A percentile compares a stretch with the other conserved stretches of the same genome.
phyloP scores from a whole-genome alignment of 2,329 filamentous ascomycete genomes.

The Aspergillus aculeatinus region DNA sequence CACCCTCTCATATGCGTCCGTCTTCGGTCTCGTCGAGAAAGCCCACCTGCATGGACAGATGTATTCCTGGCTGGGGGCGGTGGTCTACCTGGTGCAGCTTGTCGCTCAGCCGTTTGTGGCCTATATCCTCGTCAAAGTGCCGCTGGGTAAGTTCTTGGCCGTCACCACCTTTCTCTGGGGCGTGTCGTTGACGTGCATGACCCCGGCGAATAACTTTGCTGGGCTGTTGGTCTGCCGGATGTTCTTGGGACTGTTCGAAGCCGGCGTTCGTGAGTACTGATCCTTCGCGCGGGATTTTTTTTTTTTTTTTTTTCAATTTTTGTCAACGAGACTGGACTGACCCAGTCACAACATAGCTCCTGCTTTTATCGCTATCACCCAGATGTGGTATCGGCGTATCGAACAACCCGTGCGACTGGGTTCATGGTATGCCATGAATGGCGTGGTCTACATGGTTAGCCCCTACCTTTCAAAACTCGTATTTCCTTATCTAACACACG shows the following conservation, averaged over 20 bases:
- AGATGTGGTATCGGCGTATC: slow-evolving; percentile 56
- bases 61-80: slow-evolving; percentile 53
- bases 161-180: slow-evolving; percentile 54
- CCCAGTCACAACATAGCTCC: slow-evolving; percentile 40
- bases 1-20: slow-evolving; percentile 60
- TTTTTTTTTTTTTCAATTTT: too few relatives aligned
- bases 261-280: slow-evolving; percentile 34
- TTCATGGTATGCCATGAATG: slow-evolving; percentile 58
- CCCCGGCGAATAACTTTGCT: slow-evolving; percentile 52
- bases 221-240: slow-evolving; percentile 54
- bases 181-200: slow-evolving; percentile 53
- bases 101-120: slow-evolving; percentile 54
- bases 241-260: slow-evolving; percentile 59
- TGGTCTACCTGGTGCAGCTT: slow-evolving; percentile 57
- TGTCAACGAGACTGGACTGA: not conserved
- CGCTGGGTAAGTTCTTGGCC: slow-evolving; percentile 60
- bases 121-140: slow-evolving; percentile 59
- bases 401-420: slow-evolving; percentile 53
- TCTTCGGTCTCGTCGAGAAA: slow-evolving; percentile 63
- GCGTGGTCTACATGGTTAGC: slow-evolving; percentile 52
- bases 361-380: slow-evolving; percentile 53
- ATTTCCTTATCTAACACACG: not conserved
- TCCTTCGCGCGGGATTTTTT: too few relatives aligned
- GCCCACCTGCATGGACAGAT: slow-evolving; percentile 57
- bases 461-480: too few relatives aligned